Percentiles rank a stretch among this genome's conserved stretches.
Evolutionary conservation across 768 basidiomycete species (phyloP).

Genomic region (Cystofilobasidium bisporidii): DNA sequence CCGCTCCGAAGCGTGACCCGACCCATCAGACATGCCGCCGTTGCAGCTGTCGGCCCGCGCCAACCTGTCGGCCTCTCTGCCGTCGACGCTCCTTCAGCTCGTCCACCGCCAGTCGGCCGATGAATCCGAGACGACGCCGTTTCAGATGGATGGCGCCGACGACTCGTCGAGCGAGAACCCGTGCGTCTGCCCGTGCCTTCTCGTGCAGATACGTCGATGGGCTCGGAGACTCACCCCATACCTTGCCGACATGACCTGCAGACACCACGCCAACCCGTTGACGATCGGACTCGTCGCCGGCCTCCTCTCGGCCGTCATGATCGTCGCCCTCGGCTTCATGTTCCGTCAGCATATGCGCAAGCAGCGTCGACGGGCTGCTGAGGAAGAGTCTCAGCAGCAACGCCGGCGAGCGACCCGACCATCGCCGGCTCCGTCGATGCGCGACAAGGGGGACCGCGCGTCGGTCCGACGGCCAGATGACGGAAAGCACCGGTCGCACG

Average conservation of each 20-base stretch:
- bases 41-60: no score
- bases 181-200: not conserved
- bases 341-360: not conserved
- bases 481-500: no score
- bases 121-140: not conserved
- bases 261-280: not conserved
- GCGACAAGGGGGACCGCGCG: no score
- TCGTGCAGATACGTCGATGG: not conserved
- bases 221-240: not conserved
- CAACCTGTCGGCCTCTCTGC: no score
- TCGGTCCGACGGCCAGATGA: no score
- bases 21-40: no score
- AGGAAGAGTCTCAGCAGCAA: no score
- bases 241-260: not conserved
- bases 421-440: not conserved
- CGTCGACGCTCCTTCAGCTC: not conserved
- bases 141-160: not conserved
- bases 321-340: not conserved
- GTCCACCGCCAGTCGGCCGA: not conserved
- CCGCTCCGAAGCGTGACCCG: no score
- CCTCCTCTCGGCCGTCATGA: not conserved
- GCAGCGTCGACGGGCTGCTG: not conserved
- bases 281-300: constrained; percentile 6
- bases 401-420: not conserved
- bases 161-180: not conserved